These are phyloP conservation scores for Odonthalia washingtoniensis DNA, from an alignment of 31 red algal genomes.

Conservation along the genomic window DNA sequence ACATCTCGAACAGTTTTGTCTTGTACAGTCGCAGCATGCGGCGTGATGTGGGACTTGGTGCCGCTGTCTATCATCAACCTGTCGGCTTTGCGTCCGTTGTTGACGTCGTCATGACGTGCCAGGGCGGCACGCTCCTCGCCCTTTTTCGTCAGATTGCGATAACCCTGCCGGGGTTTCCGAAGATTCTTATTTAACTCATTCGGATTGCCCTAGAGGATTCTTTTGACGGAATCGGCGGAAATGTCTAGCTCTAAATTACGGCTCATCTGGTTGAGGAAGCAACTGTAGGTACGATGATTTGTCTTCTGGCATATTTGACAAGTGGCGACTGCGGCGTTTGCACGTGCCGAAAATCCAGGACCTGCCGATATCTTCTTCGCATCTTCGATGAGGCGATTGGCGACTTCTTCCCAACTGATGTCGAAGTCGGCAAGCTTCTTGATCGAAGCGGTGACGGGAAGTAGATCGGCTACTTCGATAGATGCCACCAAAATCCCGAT, in stretches of 20 bases:
- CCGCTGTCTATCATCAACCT: conserved; percentile 35
- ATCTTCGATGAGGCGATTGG: conserved; percentile 19
- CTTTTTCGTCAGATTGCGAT: background rate
- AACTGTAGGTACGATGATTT: background rate
- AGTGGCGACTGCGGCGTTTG: background rate
- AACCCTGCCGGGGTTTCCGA: background rate
- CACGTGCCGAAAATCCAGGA: background rate
- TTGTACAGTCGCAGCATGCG: background rate
- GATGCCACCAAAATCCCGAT: conserved; percentile 1
- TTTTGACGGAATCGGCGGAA: background rate
- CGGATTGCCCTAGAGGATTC: background rate
- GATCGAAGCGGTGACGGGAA: conserved; percentile 3
- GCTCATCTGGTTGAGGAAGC: conserved; percentile 26
- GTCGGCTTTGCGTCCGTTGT: background rate
- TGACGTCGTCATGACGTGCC: background rate
- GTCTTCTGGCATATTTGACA: conserved; percentile 11
- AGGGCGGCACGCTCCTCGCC: background rate
- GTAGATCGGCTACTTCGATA: conserved; percentile 1
- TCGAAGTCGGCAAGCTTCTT: conserved; percentile 13
- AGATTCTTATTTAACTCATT: background rate
- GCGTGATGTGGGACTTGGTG: conserved; percentile 41
- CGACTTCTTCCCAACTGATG: conserved; percentile 8
- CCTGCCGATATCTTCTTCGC: background rate
- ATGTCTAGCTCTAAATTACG: background rate
- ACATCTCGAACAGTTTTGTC: background rate